Base-by-base conservation (phyloP, 2,329 filamentous ascomycete genomes). In the Pseudogymnoascus sp. region DNA sequence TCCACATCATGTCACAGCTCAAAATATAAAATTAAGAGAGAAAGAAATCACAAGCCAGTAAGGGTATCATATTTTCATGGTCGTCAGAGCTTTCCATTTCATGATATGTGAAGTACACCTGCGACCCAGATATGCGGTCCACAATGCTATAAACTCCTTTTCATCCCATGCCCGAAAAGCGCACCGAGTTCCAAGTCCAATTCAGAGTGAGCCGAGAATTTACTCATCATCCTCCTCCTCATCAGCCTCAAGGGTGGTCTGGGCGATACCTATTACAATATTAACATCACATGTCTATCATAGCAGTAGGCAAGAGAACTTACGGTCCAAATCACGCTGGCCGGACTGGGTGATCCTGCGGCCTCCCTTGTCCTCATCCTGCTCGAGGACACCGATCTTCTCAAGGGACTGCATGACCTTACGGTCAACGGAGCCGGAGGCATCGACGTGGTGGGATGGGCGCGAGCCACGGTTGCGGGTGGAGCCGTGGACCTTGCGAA, bases 311-410 rank as follows among this genome's bases (percentile, higher is more conserved):
- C 11, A 28, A n/a, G 39, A 42, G 6, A 58, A 77, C 79, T 66
- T 76, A 82, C 86, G 93, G 85, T 97, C 94, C 85, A 99, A 86
- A 89, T 99, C 94, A 85, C 94, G 91, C 87, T 97, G 92, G 77
- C 94, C 94, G 75, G 87, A 87, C 85, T 97, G 92, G 75, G 94
- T 97, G 82, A 99, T 97, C 79, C 94, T 88, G 77, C 94, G 91
- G 76, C 94, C 94, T 80, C 94, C 94, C 87, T 96, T 96, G 72
- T 97, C 93, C 86, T 97, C 93, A 74, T 97, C 93, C 76, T 90
- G 84, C 89, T 99, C 94, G 67, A 99, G 83, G 73, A 99, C 92
- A 79, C 93, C 92, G 75, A 99, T 97, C 90, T 97, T 97, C 90
- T 97, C 94, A 64, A 99, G 90, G 67, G 92, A 84, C 86, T 99